These are phyloP conservation scores for Penicillium paxilli DNA, from an alignment of 495 filamentous ascomycete genomes.

Conservation along the genomic window DNA sequence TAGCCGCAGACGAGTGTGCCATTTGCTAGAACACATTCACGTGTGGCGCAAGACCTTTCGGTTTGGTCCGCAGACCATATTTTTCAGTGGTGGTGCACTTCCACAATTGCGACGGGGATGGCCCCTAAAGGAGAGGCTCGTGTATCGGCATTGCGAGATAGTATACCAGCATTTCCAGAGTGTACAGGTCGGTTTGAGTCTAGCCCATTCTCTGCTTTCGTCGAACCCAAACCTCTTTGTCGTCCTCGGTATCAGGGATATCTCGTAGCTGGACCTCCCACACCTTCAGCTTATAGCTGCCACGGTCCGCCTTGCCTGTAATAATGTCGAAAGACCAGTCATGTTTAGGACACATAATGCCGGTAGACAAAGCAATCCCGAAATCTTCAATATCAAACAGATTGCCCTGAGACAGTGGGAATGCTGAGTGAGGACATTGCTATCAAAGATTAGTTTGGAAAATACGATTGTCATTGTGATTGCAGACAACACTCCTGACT, in stretches of 20 bases:
- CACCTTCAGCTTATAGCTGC: slow-evolving; percentile 56
- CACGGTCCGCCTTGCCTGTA: slow-evolving; percentile 53
- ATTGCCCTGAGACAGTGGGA: slow-evolving; percentile 53
- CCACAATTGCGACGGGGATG: no score
- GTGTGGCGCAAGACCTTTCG: no score
- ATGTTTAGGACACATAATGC: slow-evolving; percentile 61
- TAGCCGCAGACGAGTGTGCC: no score
- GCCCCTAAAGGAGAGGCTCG: no score
- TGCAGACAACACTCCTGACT: no score
- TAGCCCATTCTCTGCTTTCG: slow-evolving; percentile 41
- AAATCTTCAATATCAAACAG: slow-evolving; percentile 67
- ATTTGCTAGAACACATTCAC: no score
- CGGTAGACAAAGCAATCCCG: slow-evolving; percentile 46
- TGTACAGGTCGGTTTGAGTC: neutral
- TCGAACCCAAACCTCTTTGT: slow-evolving; percentile 58
- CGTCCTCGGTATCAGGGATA: slow-evolving; percentile 8
- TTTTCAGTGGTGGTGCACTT: no score
- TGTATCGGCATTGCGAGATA: no score
- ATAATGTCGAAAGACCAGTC: slow-evolving; percentile 63
- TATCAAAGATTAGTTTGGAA: slow-evolving; percentile 17
- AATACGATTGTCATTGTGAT: no score
- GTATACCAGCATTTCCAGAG: neutral
- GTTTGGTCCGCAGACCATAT: no score
- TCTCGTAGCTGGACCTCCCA: slow-evolving; percentile 61
- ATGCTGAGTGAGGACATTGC: slow-evolving; percentile 63